Percentiles rank a stretch among this genome's conserved stretches.
Evolutionary conservation across 805 yeast species (phyloP).

Genomic region (Starmerella sp.): DNA sequence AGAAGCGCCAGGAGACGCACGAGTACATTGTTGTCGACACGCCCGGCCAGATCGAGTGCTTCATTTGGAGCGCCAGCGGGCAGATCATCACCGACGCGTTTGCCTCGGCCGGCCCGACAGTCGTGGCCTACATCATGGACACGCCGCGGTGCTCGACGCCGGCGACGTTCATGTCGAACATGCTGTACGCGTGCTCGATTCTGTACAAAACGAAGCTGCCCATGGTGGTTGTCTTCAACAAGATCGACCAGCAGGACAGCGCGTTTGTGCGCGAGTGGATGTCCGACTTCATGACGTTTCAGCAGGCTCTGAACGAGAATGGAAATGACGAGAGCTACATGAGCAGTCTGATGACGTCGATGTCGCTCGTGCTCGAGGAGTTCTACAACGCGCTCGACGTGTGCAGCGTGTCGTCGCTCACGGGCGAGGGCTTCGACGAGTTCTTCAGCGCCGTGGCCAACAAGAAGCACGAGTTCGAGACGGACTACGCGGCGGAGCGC

Average conservation of each 20-base stretch:
- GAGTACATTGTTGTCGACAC: constrained; percentile 82
- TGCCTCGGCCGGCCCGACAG: constrained; percentile 92
- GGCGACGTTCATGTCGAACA: constrained; percentile 93
- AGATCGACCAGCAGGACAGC: constrained; percentile 77
- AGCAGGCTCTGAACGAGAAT: constrained; percentile 45
- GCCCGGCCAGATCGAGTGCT: constrained; percentile 98
- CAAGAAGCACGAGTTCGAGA: constrained; percentile 78
- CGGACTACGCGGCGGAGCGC: constrained; percentile 73
- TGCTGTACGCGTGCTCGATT: constrained; percentile 96
- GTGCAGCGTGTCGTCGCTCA: constrained; percentile 82
- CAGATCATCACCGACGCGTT: constrained; percentile 92
- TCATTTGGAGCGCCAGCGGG: constrained; percentile 97
- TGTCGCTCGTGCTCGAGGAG: constrained; percentile 93
- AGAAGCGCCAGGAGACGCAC: constrained; percentile 49
- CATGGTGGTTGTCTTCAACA: constrained; percentile 91
- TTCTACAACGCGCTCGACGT: constrained; percentile 87
- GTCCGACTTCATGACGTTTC: constrained; percentile 86
- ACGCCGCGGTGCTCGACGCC: constrained; percentile 93
- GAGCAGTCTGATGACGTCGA: constrained; percentile 85
- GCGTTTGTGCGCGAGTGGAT: constrained; percentile 93
- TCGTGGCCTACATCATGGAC: constrained; percentile 89
- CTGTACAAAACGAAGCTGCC: constrained; percentile 92
- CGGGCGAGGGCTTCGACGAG: constrained; percentile 91
- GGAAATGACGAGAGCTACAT: constrained; percentile 71
- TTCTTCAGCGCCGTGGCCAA: constrained; percentile 73